These are phyloP conservation scores for Fraxinus ornus DNA, from an alignment of 305 asterid genomes.

Conservation along the genomic window DNA sequence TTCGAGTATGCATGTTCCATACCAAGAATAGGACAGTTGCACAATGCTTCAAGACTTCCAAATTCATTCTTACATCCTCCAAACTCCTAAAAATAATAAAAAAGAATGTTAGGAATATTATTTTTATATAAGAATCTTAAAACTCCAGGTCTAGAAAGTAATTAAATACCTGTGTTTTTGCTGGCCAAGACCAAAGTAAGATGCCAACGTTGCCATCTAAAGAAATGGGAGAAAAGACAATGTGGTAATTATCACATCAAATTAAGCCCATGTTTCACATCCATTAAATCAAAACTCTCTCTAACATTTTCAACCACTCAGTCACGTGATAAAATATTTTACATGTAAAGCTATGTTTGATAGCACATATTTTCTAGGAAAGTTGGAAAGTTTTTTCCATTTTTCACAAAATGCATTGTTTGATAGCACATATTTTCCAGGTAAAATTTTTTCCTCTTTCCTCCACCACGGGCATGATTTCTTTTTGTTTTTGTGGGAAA, in stretches of 20 bases:
- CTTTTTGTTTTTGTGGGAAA: too few relatives aligned
- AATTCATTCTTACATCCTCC: slow-evolving; percentile 87
- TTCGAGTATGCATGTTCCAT: not conserved
- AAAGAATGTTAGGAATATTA: not conserved
- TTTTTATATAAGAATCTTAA: not conserved
- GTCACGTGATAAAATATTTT: too few relatives aligned
- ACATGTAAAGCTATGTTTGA: too few relatives aligned
- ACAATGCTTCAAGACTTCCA: slow-evolving; percentile 94
- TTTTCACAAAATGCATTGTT: too few relatives aligned
- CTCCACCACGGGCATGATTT: too few relatives aligned
- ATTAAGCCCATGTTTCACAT: not conserved
- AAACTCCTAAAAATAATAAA: slow-evolving; percentile 56
- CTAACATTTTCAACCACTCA: too few relatives aligned
- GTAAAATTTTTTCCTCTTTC: too few relatives aligned
- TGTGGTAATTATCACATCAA: not conserved
- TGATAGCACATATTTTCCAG: too few relatives aligned
- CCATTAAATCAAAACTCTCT: too few relatives aligned
- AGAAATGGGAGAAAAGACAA: not conserved
- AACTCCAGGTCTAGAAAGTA: not conserved
- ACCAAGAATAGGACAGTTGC: slow-evolving; percentile 91
- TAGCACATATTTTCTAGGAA: too few relatives aligned
- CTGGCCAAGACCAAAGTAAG: slow-evolving; percentile 86
- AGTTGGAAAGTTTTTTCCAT: too few relatives aligned
- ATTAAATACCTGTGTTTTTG: slow-evolving; percentile 78
- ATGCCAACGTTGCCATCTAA: slow-evolving; percentile 94